Conservation (phyloP, 106 monocot species). For the Apostasia shenzhenica region DNA sequence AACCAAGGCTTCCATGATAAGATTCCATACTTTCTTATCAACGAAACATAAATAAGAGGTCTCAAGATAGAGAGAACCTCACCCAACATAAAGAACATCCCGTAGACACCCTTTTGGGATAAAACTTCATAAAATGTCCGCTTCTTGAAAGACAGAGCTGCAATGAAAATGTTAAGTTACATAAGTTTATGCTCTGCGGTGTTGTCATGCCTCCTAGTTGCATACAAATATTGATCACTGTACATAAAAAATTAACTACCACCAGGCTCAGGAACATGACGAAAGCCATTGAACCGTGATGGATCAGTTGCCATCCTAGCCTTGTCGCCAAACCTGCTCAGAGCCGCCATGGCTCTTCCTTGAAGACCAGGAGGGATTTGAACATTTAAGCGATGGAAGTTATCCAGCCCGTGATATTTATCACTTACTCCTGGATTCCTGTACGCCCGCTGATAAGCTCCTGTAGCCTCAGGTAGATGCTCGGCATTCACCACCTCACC, state of each 20-base stretch:
- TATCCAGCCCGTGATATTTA: slow-evolving; percentile 12
- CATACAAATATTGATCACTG: background rate
- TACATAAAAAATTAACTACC: slow-evolving; percentile 24
- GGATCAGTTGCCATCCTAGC: slow-evolving; percentile 47
- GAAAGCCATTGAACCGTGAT: slow-evolving; percentile 14
- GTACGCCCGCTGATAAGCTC: slow-evolving; percentile 5
- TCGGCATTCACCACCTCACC: slow-evolving; percentile 48
- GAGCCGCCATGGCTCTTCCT: slow-evolving; percentile 67
- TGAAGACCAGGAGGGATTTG: slow-evolving; percentile 42
- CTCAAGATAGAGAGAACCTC: slow-evolving; percentile 72
- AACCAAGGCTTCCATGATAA: slow-evolving; percentile 88
- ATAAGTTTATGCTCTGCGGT: background rate
- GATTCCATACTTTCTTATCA: slow-evolving; percentile 74
- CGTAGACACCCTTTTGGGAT: slow-evolving; percentile 56
- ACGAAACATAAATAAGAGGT: slow-evolving; percentile 75
- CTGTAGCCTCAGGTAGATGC: background rate
- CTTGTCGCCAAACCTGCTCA: slow-evolving; percentile 73
- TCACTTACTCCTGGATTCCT: slow-evolving; percentile 11
- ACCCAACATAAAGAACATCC: slow-evolving; percentile 56
- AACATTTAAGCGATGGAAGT: slow-evolving; percentile 16
- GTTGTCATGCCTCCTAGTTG: background rate
- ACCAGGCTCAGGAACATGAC: slow-evolving; percentile 8
- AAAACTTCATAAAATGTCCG: slow-evolving; percentile 45
- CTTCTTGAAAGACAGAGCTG: slow-evolving; percentile 30
- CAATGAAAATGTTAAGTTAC: slow-evolving; percentile 13